A percentile compares a stretch with the other conserved stretches of the same genome.
Evolutionary conservation across 139 green algal species (phyloP).

Genomic region (Zygnema cylindricum): DNA sequence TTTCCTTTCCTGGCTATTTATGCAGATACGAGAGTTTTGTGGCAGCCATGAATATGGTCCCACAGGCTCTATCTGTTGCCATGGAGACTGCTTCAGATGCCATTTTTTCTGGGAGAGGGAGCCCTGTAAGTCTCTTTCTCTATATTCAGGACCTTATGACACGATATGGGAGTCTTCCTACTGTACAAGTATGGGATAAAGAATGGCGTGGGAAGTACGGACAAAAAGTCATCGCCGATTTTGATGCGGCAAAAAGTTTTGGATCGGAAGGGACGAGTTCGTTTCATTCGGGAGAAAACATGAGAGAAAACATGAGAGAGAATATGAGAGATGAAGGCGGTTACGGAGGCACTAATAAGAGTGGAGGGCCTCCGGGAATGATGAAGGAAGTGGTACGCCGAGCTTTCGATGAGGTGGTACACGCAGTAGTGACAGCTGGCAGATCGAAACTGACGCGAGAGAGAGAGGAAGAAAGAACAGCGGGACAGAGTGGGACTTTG

Average conservation of each 20-base stretch:
- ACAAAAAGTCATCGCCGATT: too few relatives aligned
- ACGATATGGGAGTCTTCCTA: neutral
- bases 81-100: conserved; percentile 1
- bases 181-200: conserved; percentile 3
- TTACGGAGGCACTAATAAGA: neutral
- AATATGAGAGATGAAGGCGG: neutral
- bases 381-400: neutral
- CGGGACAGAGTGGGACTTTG: neutral
- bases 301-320: neutral
- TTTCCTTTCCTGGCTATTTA: neutral
- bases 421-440: neutral
- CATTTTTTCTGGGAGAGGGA: neutral
- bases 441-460: neutral
- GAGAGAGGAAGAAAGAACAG: neutral
- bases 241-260: neutral
- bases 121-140: neutral
- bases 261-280: neutral
- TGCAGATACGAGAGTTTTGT: conserved; percentile 45
- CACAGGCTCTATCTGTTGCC: conserved; percentile 11
- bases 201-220: neutral
- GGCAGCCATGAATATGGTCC: conserved; percentile 41
- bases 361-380: neutral
- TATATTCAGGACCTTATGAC: neutral
- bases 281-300: neutral
- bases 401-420: neutral